phyloP scores from a whole-genome alignment of 257 asterid species.

The Fraxinus excelsior region DNA sequence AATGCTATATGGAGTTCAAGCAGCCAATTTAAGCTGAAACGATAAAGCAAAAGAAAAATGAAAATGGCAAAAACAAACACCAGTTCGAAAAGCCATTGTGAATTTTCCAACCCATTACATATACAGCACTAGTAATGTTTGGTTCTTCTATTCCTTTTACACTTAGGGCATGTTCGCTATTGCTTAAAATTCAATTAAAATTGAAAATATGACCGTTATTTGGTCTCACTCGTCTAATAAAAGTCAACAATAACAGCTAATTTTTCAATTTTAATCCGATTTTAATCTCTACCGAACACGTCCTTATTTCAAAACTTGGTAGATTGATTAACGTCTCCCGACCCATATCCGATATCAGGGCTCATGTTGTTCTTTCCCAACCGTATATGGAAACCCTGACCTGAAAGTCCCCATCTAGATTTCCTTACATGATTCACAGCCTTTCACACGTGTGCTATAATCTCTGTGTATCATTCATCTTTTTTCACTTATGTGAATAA shows the following conservation, averaged over 20 bases:
- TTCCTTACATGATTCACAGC: not conserved
- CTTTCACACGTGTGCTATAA: not conserved
- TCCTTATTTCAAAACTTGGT: not conserved
- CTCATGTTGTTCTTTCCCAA: not conserved
- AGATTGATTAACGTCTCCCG: not conserved
- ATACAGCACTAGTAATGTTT: not conserved
- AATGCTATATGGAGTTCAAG: slow-evolving; percentile 11
- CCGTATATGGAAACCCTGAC: not conserved
- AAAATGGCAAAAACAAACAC: not conserved
- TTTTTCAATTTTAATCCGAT: too few relatives aligned
- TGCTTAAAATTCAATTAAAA: too few relatives aligned
- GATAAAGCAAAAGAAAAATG: not conserved
- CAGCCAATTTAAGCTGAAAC: slow-evolving; percentile 9
- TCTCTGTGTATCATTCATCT: not conserved
- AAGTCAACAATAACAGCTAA: too few relatives aligned
- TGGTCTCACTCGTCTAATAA: too few relatives aligned
- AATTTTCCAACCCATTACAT: not conserved
- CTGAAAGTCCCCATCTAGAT: not conserved
- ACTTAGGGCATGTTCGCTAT: too few relatives aligned
- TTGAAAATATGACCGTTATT: too few relatives aligned
- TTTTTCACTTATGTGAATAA: not conserved
- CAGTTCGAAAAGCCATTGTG: not conserved
- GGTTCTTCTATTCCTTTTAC: not conserved
- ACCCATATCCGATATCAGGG: not conserved
- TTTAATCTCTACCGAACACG: too few relatives aligned